Evolutionary conservation across 2,329 filamentous ascomycete genomes (phyloP), one percentile per base, ranked within the genome.

Genomic region (Penicillium brevicompactum): DNA sequence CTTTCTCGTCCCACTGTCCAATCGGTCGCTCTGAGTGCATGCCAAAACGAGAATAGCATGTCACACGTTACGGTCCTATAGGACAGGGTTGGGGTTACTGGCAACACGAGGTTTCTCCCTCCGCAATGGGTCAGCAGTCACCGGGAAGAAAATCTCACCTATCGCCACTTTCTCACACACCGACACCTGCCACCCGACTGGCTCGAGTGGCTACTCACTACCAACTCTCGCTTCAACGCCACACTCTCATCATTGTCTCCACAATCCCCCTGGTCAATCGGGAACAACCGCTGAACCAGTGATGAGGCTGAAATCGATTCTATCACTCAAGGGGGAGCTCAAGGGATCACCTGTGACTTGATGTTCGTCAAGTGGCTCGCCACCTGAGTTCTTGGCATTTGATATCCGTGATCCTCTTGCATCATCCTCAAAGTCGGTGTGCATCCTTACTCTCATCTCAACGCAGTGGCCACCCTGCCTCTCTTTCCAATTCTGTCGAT

Each of bases 331-430:
- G 62, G 61, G 61, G 57, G 24, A 34, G 46, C 41, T 24, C 31
- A 58, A 56, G 49, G 49, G 56, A 63, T 62, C 46, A 51, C 51
- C 48, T 24, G 63, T 70, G 67, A 68, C 55, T 57, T 57, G 58
- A 55, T 59, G 56, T 58, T 64, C 45, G 55, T 59, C 57, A 44
- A 60, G 61, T 63, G 60, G 57, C 52, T 57, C 59, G 60, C 60
- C 61, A 65, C 61, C 57, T 58, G 60, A 57, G 51, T 27, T 55
- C 59, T 65, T 62, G 62, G 63, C 63, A 65, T 46, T 55, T 57
- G 55, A 48, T 47, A 16, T 40, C 24, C 27, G 14, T 22, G 34
- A 24, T 47, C 24, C 46, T 58, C 49, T 49, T 38, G 51, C 58
- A 60, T 63, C 49, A 38, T 49, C 24, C 24, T 27, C 46, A 44